phyloP scores from a whole-genome alignment of 306 rosid species.

The Malus orientalis region DNA sequence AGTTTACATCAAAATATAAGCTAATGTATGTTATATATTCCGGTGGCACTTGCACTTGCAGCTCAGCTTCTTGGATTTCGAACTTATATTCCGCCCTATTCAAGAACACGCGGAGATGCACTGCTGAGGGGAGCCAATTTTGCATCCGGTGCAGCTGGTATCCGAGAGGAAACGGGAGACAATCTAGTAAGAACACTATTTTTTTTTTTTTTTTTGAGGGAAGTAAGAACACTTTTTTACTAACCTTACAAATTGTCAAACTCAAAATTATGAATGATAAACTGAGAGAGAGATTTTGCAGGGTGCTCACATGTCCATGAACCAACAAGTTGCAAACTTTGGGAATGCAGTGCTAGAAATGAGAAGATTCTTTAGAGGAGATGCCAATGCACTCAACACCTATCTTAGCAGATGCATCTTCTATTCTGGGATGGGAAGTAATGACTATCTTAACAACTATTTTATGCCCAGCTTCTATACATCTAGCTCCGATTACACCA shows the following conservation, averaged over 20 bases:
- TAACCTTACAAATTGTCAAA: background rate
- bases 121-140: conserved; percentile 72
- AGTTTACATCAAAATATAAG: background rate
- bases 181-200: conserved; percentile 46
- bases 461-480: conserved; percentile 76
- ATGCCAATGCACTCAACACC: conserved; percentile 36
- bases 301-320: conserved; percentile 79
- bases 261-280: background rate
- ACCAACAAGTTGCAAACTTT: conserved; percentile 54
- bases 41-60: conserved; percentile 23
- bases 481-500: conserved; percentile 46
- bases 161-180: conserved; percentile 74
- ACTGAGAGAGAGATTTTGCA: conserved; percentile 4
- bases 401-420: conserved; percentile 58
- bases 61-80: conserved; percentile 77
- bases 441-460: conserved; percentile 86
- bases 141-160: conserved; percentile 92
- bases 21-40: background rate
- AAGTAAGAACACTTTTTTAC: conserved; percentile 22
- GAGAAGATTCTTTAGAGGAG: conserved; percentile 62
- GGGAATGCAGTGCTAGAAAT: conserved; percentile 50
- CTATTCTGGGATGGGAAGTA: conserved; percentile 88
- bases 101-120: conserved; percentile 59
- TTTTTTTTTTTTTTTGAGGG: no score
- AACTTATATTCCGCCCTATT: conserved; percentile 50